Conservation (phyloP, 208 protist genomes). For the Crithidia expoeki region DNA sequence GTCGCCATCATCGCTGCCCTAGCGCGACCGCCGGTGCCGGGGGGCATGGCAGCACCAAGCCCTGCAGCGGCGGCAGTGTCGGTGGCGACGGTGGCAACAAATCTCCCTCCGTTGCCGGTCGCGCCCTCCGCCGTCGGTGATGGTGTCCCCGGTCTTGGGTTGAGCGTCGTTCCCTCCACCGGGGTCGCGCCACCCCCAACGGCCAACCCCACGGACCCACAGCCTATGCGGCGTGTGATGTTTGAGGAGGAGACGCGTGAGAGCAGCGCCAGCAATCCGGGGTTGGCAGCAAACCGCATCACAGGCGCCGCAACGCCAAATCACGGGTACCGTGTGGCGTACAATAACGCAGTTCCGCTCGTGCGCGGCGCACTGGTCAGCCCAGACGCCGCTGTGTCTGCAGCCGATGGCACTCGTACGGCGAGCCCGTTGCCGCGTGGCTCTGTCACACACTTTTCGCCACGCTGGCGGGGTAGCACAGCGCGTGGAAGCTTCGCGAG, state of each 20-base stretch:
- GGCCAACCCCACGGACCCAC: background rate
- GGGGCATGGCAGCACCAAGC: background rate
- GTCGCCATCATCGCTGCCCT: conserved; percentile 15
- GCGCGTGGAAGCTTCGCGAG: background rate
- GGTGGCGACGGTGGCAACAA: background rate
- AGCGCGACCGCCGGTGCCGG: background rate
- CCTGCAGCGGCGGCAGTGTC: too few species aligned
- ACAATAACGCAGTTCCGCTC: conserved; percentile 7
- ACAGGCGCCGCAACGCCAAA: background rate
- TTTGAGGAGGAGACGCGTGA: background rate
- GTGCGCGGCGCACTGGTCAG: conserved; percentile 8
- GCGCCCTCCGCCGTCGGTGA: background rate
- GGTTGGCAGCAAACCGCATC: background rate
- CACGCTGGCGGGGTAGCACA: background rate
- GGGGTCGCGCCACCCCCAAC: background rate
- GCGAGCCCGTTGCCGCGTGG: background rate
- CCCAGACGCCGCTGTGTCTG: background rate
- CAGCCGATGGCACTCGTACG: background rate
- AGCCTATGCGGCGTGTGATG: background rate
- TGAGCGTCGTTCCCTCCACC: background rate
- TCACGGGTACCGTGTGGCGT: conserved; percentile 11
- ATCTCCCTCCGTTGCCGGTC: background rate
- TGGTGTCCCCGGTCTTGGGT: too few species aligned
- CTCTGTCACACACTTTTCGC: background rate
- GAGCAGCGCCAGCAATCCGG: background rate